Conservation (phyloP, 192 early-diverging fungal species). For the Podila epigama region DNA sequence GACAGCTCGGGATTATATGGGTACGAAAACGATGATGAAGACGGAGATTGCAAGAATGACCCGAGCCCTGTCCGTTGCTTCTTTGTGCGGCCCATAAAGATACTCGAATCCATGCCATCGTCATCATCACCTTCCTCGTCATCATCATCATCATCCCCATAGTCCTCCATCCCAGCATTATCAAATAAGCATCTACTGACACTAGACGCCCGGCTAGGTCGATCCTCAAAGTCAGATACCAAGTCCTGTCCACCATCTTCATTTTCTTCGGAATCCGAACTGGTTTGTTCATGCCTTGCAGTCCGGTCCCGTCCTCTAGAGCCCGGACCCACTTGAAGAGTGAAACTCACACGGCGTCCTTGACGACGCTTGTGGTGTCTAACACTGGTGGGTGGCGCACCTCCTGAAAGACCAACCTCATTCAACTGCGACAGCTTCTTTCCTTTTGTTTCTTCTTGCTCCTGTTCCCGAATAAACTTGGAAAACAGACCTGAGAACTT, state of each 20-base stretch:
- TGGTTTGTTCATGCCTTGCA: not conserved
- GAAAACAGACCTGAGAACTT: slow-evolving; percentile 28
- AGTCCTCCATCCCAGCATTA: not conserved
- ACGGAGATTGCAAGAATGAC: not conserved
- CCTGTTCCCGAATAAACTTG: slow-evolving; percentile 16
- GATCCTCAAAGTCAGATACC: not conserved
- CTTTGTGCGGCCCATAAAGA: slow-evolving; percentile 6
- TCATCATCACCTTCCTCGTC: not conserved
- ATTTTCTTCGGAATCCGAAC: slow-evolving; percentile 4
- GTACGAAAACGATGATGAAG: not conserved
- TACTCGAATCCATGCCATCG: not conserved
- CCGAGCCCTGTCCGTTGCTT: slow-evolving; percentile 11
- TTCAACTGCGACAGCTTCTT: not conserved
- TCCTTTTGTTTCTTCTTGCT: not conserved
- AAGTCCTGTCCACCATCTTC: not conserved
- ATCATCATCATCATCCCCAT: not conserved
- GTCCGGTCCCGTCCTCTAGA: not conserved
- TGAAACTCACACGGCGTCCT: slow-evolving; percentile 23
- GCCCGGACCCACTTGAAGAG: not conserved
- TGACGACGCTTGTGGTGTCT: not conserved
- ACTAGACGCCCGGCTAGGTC: too few species aligned
- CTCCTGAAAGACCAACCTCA: not conserved
- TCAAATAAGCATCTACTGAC: not conserved
- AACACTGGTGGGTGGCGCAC: not conserved
- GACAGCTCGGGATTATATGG: not conserved